Evolutionary conservation across 129 eudicot genomes (phyloP).

Genomic region (Scalesia atractyloides): DNA sequence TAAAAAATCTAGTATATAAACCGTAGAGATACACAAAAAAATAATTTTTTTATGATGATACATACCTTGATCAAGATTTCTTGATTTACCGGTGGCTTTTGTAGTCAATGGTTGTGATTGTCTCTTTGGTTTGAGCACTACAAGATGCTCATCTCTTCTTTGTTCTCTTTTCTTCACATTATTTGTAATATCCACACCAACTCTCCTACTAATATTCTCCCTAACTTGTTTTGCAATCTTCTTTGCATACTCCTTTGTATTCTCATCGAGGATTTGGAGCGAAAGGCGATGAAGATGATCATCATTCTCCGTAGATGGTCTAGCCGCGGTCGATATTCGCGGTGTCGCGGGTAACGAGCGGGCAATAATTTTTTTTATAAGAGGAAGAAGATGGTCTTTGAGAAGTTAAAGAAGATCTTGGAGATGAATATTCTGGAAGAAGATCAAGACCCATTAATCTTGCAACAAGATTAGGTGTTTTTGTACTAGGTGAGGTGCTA

Average conservation of each 20-base stretch:
- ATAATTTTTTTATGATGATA: too few species aligned
- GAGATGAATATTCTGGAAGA: constrained; percentile 69
- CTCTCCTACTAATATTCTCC: constrained; percentile 61
- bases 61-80: constrained; percentile 27
- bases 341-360: constrained; percentile 73
- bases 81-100: constrained; percentile 9
- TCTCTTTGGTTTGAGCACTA: constrained; percentile 54
- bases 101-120: constrained; percentile 16
- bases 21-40: too few species aligned
- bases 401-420: constrained; percentile 39
- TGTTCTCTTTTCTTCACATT: constrained; percentile 43
- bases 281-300: constrained; percentile 56
- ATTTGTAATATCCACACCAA: constrained; percentile 81
- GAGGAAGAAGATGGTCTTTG: constrained; percentile 41
- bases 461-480: constrained; percentile 89
- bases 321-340: constrained; percentile 48
- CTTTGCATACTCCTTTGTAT: constrained; percentile 61
- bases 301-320: constrained; percentile 49
- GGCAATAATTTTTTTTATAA: neutral
- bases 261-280: constrained; percentile 58
- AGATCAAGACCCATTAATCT: constrained; percentile 96
- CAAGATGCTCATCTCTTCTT: constrained; percentile 55
- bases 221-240: constrained; percentile 63
- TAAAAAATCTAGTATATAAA: too few species aligned
- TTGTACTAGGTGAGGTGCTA: constrained; percentile 55